Percentiles rank a stretch among this genome's conserved stretches.
These are phyloP conservation scores for Smallanthus sonchifolius DNA, from an alignment of 129 eudicot species.

Conservation along the genomic window DNA sequence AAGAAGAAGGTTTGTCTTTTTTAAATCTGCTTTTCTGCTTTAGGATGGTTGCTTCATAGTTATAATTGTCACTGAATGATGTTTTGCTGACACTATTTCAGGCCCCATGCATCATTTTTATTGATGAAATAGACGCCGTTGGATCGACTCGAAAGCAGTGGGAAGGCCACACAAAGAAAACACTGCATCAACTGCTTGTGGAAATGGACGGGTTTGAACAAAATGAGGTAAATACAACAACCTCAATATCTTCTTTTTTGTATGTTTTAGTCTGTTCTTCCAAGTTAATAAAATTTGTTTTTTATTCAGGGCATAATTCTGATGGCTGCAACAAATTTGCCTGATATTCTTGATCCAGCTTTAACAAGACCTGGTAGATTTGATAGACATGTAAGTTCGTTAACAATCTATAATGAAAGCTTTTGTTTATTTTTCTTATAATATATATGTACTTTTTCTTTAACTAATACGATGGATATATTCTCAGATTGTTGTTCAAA, in stretches of 20 bases:
- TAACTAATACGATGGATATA: neutral
- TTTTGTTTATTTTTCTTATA: constrained; percentile 11
- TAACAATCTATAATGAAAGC: neutral
- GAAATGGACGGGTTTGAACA: constrained; percentile 99
- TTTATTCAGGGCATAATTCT: constrained; percentile 62
- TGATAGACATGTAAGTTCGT: constrained; percentile 80
- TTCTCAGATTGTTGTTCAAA: constrained; percentile 81
- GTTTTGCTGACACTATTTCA: constrained; percentile 14
- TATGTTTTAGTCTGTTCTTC: neutral
- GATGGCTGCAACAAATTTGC: constrained; percentile 94
- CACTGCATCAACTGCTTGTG: constrained; percentile 90
- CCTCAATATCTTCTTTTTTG: neutral
- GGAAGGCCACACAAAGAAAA: constrained; percentile 99
- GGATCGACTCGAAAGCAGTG: constrained; percentile 98
- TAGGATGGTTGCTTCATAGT: constrained; percentile 75
- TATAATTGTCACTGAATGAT: constrained; percentile 40
- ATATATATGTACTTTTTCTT: neutral
- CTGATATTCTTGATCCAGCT: constrained; percentile 92
- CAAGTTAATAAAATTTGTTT: neutral
- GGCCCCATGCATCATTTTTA: constrained; percentile 98
- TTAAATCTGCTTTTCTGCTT: neutral
- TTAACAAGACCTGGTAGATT: constrained; percentile 93
- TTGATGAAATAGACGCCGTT: constrained; percentile 98
- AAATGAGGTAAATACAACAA: constrained; percentile 53
- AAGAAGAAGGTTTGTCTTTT: constrained; percentile 73